Evolutionary conservation across 2,329 filamentous ascomycete genomes (phyloP).

Genomic region (Exophiala aquamarina): DNA sequence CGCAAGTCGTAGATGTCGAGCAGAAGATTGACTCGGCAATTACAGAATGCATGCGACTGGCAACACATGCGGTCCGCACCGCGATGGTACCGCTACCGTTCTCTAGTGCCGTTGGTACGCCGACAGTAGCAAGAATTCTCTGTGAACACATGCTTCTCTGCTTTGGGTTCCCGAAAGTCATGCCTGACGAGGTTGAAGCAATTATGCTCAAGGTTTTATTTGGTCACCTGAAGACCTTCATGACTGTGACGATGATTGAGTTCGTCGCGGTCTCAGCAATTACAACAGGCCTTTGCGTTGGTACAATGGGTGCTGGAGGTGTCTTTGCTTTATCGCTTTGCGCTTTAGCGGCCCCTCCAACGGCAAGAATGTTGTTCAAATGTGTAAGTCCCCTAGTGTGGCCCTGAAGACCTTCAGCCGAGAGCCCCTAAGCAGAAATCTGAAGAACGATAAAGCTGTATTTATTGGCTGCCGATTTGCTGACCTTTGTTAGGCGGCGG

Average conservation of each 20-base stretch:
- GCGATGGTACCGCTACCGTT: constrained; percentile 29
- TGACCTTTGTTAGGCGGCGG: constrained; percentile 21
- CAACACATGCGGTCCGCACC: constrained; percentile 30
- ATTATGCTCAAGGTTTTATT: constrained; percentile 27
- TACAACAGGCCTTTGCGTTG: constrained; percentile 20
- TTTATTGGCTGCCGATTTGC: too few relatives aligned
- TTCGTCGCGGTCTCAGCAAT: constrained; percentile 18
- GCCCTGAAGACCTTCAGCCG: too few relatives aligned
- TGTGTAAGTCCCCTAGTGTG: too few relatives aligned
- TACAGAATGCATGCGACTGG: constrained; percentile 34
- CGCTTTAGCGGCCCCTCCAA: constrained; percentile 32
- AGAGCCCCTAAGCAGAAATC: too few relatives aligned
- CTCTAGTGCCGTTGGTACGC: constrained; percentile 27
- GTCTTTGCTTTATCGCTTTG: constrained; percentile 28
- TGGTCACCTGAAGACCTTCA: constrained; percentile 24
- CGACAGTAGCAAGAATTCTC: constrained; percentile 27
- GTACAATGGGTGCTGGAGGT: constrained; percentile 31
- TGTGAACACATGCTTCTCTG: constrained; percentile 28
- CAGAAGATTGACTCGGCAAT: constrained; percentile 37
- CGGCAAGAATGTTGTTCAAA: constrained; percentile 34
- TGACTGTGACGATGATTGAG: constrained; percentile 21
- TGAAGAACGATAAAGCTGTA: too few relatives aligned
- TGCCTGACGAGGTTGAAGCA: constrained; percentile 26
- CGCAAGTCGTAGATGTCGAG: constrained; percentile 36
- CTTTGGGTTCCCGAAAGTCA: constrained; percentile 28